Evolutionary conservation across 1,284 basidiomycete species (phyloP), one percentile per base, ranked within the genome.

Genomic region (Trichosporon sp.): DNA sequence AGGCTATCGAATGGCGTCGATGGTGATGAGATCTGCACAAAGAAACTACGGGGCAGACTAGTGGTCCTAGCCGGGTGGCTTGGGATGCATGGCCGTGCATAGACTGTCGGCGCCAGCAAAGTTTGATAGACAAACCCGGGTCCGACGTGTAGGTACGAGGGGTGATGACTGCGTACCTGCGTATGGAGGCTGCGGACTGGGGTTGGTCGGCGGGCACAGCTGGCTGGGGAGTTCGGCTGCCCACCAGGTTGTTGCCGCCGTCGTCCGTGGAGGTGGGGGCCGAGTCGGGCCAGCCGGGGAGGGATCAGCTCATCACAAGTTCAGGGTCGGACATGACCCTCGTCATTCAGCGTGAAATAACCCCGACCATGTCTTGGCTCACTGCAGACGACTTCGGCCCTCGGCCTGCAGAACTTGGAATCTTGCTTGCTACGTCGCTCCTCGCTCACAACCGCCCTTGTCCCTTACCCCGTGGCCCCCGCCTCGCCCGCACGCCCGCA

Each of bases 321-420:
- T 54, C 51, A 54, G 51, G 51, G 51, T 54, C 51, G 19, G 48
- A 54, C 51, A 54, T 54, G 51, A 54, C 51, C 51, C 51, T 54
- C 51, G 51, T 54, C 51, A 54, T 26, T n/a, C 21, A 54, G 19
- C 16, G 51, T 11, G 10, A 54, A 54, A 54, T 54, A 54, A 54
- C 51, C 51, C 51, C 51, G 51, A 54, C 51, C n/a, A n/a, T 7
- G 14, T 51, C 48, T 51, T 51, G 48, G 48, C 48, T 16, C 8
- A 37, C 35, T 37, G 35, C 38, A 40, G 38, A 37, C 6, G 35
- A 7, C 51, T 19, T 54, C 51, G 51, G 51, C 51, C 51, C 51
- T 54, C 51, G 51, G 51, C 51, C 51, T 37, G 35, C 51, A 54
- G 43, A 5, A 6, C 48, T 6, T 16, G 19, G 51, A 10, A 6